Evolutionary conservation across 306 rosid species (phyloP), one percentile per base, ranked within the genome.

Genomic region (Vicia faba): DNA sequence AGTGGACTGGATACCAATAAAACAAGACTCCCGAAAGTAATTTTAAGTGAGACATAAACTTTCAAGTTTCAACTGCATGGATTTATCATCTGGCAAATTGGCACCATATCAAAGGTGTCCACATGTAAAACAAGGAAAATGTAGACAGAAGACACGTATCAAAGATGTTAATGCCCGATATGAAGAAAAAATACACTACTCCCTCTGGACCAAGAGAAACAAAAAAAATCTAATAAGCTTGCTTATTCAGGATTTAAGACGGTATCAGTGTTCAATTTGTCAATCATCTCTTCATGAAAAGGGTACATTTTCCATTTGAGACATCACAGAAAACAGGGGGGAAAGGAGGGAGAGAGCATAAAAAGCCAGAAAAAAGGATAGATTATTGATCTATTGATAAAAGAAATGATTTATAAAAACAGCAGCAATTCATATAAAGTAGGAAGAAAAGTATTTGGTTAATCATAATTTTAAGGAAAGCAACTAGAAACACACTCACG

Each of bases 401-500:
- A 69, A 59, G 20, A 49, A 68, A 66, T 8, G 58, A 13, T 20
- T 29, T 57, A 4, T 25, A 57, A 57, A 7, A 59, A 59, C 35
- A 41, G 2, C 2, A 41, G 40, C 35, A 72, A 59, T 13, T 33
- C 48, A 64, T 62, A 44, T 35, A 38, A 28, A 68, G 58, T 33
- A 56, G 49, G 53, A 55, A 44, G 39, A 41, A 59, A 48, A 64
- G 35, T 43, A 40, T 79, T 5, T 49, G 28, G 53, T 64, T 56
- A 57, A 68, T 12, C 55, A 61, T 12, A 35, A 72, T 29, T 62
- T 68, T 58, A 49, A 48, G 61, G 36, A 71, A 68, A 51, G 68
- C 12, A 77, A 74, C 39, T 10, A 39, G 49, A 11, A 78, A 25
- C 25, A 38, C 44, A 86, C 96, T 89, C 78, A 92, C 93, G 98